These are phyloP conservation scores for Saturnispora ahearnii DNA, from an alignment of 805 yeast genomes.

Conservation along the genomic window DNA sequence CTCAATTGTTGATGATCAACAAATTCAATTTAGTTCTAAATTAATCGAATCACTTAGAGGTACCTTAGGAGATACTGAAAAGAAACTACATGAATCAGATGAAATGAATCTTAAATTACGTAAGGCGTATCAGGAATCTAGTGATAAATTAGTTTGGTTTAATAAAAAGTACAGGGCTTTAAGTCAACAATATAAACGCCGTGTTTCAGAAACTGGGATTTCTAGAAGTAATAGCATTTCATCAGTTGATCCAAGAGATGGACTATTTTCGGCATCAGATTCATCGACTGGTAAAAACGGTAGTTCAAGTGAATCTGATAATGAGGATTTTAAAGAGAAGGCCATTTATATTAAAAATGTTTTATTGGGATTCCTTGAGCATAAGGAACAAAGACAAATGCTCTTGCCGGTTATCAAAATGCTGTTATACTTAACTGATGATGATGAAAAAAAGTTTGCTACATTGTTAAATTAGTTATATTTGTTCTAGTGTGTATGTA, in stretches of 20 bases:
- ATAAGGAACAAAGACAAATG: conserved; percentile 81
- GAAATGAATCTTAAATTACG: conserved; percentile 44
- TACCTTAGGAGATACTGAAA: conserved; percentile 43
- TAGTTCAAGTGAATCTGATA: conserved; percentile 1
- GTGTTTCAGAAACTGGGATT: conserved; percentile 17
- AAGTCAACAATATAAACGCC: conserved; percentile 45
- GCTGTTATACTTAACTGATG: conserved; percentile 55
- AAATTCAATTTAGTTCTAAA: conserved; percentile 11
- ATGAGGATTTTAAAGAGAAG: conserved; percentile 33
- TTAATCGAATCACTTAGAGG: conserved; percentile 38
- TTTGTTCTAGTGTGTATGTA: neutral
- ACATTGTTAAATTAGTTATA: conserved; percentile 32
- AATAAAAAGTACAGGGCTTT: conserved; percentile 60
- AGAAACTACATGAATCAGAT: conserved; percentile 48
- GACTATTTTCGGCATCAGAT: neutral
- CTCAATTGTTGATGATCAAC: conserved; percentile 1
- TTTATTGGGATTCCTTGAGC: conserved; percentile 83
- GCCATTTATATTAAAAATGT: conserved; percentile 83
- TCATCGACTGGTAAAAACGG: conserved; percentile 4
- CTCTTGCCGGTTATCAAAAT: conserved; percentile 79
- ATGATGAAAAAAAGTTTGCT: conserved; percentile 68
- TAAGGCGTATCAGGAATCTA: conserved; percentile 57
- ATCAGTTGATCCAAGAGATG: neutral
- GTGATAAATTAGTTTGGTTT: conserved; percentile 55
- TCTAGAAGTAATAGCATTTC: conserved; percentile 17